phyloP scores from a whole-genome alignment of 192 early-diverging fungal species.

The Coemansia furcata region DNA sequence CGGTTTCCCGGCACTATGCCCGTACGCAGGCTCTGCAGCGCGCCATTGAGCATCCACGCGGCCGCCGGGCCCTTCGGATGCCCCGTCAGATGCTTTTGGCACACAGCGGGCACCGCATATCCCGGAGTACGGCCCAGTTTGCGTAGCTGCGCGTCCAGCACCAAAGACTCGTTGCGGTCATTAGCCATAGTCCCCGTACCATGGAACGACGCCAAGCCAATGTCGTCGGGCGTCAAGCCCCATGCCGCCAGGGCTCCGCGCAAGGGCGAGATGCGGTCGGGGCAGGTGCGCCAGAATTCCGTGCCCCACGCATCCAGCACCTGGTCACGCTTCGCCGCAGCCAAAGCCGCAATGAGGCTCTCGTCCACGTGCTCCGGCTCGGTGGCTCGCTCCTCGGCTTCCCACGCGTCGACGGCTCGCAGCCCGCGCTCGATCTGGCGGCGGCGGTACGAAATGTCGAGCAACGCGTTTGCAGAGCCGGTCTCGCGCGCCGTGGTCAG shows the following conservation, averaged over 20 bases:
- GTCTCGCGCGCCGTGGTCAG: constrained; percentile 81
- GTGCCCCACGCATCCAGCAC: constrained; percentile 77
- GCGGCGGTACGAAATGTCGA: constrained; percentile 82
- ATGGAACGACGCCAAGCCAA: constrained; percentile 93
- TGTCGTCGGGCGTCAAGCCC: constrained; percentile 89
- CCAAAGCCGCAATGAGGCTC: constrained; percentile 54
- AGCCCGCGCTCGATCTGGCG: constrained; percentile 60
- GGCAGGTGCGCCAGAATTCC: constrained; percentile 74
- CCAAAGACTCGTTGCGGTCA: constrained; percentile 91
- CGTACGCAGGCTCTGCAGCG: constrained; percentile 78
- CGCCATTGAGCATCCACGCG: constrained; percentile 95
- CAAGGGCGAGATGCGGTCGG: constrained; percentile 67
- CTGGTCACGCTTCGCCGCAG: constrained; percentile 60
- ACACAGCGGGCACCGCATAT: constrained; percentile 72
- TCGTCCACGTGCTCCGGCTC: background rate
- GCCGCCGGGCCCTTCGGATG: constrained; percentile 95
- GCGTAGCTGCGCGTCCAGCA: constrained; percentile 78
- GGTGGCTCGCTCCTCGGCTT: constrained; percentile 1
- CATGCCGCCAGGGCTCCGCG: constrained; percentile 85
- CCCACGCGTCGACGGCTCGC: constrained; percentile 16
- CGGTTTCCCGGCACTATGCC: constrained; percentile 93
- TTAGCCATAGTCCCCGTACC: constrained; percentile 93
- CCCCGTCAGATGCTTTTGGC: constrained; percentile 94
- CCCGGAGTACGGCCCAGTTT: constrained; percentile 86
- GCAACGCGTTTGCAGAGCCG: constrained; percentile 47